These are phyloP conservation scores for Begonia loranthoides DNA, from an alignment of 306 rosid species.

Conservation along the genomic window DNA sequence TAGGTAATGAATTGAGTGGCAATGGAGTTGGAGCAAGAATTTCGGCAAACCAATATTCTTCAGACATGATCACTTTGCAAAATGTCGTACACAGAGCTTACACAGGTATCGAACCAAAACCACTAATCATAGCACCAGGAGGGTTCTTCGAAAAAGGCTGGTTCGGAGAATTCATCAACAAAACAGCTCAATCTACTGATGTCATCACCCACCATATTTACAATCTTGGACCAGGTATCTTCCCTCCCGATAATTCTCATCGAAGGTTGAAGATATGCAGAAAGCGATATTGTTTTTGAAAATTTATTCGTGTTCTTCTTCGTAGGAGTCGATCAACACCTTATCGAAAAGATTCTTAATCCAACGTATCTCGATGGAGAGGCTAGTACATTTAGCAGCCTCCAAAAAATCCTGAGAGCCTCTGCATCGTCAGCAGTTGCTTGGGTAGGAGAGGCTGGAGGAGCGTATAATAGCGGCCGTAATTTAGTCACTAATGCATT, in stretches of 20 bases:
- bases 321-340: conserved; percentile 57
- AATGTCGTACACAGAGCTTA: conserved; percentile 37
- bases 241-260: not conserved
- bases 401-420: conserved; percentile 31
- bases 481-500: conserved; percentile 75
- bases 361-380: conserved; percentile 53
- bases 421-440: conserved; percentile 41
- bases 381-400: conserved; percentile 40
- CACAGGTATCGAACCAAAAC: conserved; percentile 32
- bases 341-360: conserved; percentile 50
- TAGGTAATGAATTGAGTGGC: conserved; percentile 88
- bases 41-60: conserved; percentile 54
- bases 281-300: conserved; percentile 3
- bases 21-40: conserved; percentile 61
- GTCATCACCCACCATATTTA: conserved; percentile 74
- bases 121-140: conserved; percentile 74
- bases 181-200: conserved; percentile 30
- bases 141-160: conserved; percentile 76
- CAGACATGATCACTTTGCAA: conserved; percentile 39
- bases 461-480: conserved; percentile 84
- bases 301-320: not conserved
- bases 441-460: conserved; percentile 99
- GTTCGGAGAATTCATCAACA: conserved; percentile 44
- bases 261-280: not conserved
- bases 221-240: conserved; percentile 79